Evolutionary conservation across 306 rosid genomes (phyloP), one percentile per base, ranked within the genome.

Genomic region (Cicer cuneatum): DNA sequence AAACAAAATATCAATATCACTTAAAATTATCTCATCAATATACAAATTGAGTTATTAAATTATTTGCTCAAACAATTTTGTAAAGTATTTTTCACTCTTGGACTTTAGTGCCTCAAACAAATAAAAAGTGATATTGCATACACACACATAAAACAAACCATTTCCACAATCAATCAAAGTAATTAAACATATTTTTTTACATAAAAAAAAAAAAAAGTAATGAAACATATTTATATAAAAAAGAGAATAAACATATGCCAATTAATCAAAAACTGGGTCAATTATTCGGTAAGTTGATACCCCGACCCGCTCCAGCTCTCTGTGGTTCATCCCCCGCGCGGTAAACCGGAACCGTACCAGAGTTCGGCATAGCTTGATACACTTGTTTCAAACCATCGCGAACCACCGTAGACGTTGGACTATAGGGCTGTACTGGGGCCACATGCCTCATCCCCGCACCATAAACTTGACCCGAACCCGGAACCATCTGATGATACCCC

Each of bases 241-340:
- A 24, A 24, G 2, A 24, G 33, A 2, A 24, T 21, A 18, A 75
- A 33, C 41, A 59, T 54, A 35, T 12, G 5, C 9, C 5, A 15
- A 59, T 33, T n/a, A 58, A 33, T 2, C 13, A 41, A 10, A 63
- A 19, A 13, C 9, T 9, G 33, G 71, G 4, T 67, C 69, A 71
- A 21, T 83, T 78, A 76, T 73, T 78, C 7, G 35, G 64, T 38
- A 57, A 72, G 54, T 54, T 80, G 84, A 86, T 45, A 52, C 78
- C 84, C 81, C 90, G 84, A 83, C 89, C 93, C 54, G 58, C 0
- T 37, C 90, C 90, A 45, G 64, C 40, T 72, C 94, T 84, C n/a
- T 69, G 87, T 10, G 24, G 10, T 18, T 90, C 97, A 1, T 86
- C 92, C 14, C 82, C 87, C 4, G 14, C 52, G 7, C 69, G 65